Conservation (phyloP, 306 rosid species). For the Pyrus bretschneideri region DNA sequence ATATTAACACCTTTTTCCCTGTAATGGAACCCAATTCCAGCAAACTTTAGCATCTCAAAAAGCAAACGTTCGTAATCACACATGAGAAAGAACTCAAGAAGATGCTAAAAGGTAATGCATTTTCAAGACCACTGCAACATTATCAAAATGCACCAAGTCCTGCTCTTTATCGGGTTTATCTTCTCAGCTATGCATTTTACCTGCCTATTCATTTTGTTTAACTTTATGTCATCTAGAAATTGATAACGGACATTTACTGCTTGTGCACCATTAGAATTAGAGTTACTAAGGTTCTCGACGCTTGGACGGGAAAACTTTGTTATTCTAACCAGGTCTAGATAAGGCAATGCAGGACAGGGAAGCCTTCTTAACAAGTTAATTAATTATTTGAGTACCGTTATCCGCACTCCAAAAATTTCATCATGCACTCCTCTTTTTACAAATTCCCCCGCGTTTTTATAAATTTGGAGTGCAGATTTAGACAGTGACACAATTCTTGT, state of each 20-base stretch:
- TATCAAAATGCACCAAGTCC: neutral
- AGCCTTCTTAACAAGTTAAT: neutral
- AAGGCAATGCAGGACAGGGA: neutral
- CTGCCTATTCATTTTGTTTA: neutral
- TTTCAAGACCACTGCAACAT: neutral
- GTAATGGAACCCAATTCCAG: constrained; percentile 9
- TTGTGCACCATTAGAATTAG: neutral
- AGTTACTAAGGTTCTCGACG: neutral
- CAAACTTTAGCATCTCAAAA: neutral
- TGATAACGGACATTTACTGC: neutral
- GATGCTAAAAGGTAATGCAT: neutral
- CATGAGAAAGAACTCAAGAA: neutral
- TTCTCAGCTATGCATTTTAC: neutral
- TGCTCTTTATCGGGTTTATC: neutral
- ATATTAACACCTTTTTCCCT: constrained; percentile 70
- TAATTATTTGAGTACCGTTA: neutral
- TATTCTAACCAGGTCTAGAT: neutral
- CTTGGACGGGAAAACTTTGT: neutral
- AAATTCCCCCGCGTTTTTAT: too few species aligned
- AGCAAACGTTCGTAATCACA: neutral
- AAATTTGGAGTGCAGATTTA: neutral
- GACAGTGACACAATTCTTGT: neutral
- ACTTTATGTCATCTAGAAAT: neutral
- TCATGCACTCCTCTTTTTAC: too few species aligned
- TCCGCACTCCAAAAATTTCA: too few species aligned